phyloP scores from a whole-genome alignment of 257 asterid species.

The Nicotiana paniculata region DNA sequence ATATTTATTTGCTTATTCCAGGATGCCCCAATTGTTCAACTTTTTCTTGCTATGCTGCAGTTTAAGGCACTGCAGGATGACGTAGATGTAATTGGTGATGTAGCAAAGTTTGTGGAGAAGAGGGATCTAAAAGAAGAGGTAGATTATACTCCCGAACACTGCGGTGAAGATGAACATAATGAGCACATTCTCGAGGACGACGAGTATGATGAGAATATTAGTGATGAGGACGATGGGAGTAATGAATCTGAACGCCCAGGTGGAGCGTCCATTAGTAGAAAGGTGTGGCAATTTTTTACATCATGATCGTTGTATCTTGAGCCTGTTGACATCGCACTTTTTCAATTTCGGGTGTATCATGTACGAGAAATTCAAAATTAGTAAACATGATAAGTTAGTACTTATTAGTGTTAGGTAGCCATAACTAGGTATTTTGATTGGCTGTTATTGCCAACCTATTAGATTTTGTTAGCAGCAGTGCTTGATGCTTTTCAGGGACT shows the following conservation, averaged over 20 bases:
- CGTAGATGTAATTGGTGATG: slow-evolving; percentile 18
- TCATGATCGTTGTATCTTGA: slow-evolving; percentile 31
- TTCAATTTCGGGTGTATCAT: neutral
- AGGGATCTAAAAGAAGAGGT: slow-evolving; percentile 37
- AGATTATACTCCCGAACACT: slow-evolving; percentile 36
- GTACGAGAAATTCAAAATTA: neutral
- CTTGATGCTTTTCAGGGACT: neutral
- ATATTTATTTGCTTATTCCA: neutral
- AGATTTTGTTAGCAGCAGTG: neutral
- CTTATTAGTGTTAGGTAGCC: neutral
- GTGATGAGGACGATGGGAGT: slow-evolving; percentile 24
- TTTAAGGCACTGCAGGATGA: slow-evolving; percentile 20
- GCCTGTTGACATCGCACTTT: neutral
- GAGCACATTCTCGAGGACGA: slow-evolving; percentile 30
- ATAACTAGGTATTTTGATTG: neutral
- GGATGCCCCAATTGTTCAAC: neutral
- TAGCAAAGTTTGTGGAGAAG: slow-evolving; percentile 18
- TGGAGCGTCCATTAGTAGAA: slow-evolving; percentile 51
- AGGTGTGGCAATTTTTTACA: slow-evolving; percentile 82
- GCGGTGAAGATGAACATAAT: slow-evolving; percentile 37
- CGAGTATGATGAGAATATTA: slow-evolving; percentile 16
- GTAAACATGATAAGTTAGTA: neutral
- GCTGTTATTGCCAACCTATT: neutral
- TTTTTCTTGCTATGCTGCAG: slow-evolving; percentile 33
- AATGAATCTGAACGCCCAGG: slow-evolving; percentile 44